These are phyloP conservation scores for Globisporangium polare DNA, from an alignment of 352 stramenopile genomes.

Conservation along the genomic window DNA sequence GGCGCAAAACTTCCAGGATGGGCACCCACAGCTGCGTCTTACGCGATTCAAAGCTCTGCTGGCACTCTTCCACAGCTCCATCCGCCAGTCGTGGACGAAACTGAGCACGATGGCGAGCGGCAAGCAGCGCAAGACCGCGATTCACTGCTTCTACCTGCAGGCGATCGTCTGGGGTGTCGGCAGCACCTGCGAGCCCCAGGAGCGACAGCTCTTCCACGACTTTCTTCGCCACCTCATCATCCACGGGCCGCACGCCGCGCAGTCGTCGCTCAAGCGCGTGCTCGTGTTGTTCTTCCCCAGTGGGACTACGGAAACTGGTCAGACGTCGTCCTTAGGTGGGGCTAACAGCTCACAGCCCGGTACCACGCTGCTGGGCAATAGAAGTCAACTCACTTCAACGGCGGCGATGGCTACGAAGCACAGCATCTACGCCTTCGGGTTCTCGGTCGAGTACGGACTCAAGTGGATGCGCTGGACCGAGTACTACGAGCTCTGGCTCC, in stretches of 20 bases:
- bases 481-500: slow-evolving; percentile 51
- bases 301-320: slow-evolving; percentile 21
- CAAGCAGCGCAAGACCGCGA: slow-evolving; percentile 53
- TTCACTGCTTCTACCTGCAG: slow-evolving; percentile 70
- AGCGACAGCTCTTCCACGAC: slow-evolving; percentile 58
- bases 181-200: slow-evolving; percentile 32
- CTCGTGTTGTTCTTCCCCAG: slow-evolving; percentile 52
- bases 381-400: neutral
- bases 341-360: neutral
- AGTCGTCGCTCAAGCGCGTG: slow-evolving; percentile 55
- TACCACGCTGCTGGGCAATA: slow-evolving; percentile 1
- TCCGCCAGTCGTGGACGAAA: slow-evolving; percentile 55
- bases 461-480: slow-evolving; percentile 76
- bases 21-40: slow-evolving; percentile 11
- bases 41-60: slow-evolving; percentile 25
- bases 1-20: slow-evolving; percentile 27
- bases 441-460: slow-evolving; percentile 63
- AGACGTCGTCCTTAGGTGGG: neutral
- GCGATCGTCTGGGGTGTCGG: slow-evolving; percentile 72
- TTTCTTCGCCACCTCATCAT: slow-evolving; percentile 63
- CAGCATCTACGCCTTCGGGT: slow-evolving; percentile 61
- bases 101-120: slow-evolving; percentile 46
- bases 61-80: slow-evolving; percentile 45
- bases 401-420: slow-evolving; percentile 20
- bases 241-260: slow-evolving; percentile 32